Percentiles rank a stretch among this genome's conserved stretches.
phyloP scores from a whole-genome alignment of 768 basidiomycete genomes.

The Glaciozyma antarctica region DNA sequence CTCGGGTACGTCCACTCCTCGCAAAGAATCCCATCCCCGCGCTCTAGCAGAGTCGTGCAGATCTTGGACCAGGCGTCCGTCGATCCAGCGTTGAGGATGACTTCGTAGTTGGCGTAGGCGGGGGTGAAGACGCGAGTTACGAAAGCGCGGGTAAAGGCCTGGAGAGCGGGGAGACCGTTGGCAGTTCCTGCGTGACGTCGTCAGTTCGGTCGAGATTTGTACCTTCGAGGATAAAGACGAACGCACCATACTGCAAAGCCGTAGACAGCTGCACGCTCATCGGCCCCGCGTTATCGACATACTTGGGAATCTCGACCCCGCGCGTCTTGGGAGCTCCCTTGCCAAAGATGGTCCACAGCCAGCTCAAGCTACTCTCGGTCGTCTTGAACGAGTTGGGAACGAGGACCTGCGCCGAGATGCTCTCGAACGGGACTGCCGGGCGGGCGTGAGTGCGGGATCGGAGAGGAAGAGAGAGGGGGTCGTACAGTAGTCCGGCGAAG shows the following conservation, averaged over 20 bases:
- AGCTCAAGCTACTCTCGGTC: conserved; percentile 28
- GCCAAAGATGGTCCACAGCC: conserved; percentile 51
- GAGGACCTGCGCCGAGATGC: conserved; percentile 51
- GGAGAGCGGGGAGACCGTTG: conserved; percentile 52
- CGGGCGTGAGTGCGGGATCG: too few relatives aligned
- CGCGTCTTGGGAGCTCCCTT: conserved; percentile 42
- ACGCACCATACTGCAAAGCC: conserved; percentile 60
- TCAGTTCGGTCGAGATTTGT: background rate
- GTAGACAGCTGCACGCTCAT: conserved; percentile 52
- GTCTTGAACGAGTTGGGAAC: conserved; percentile 47
- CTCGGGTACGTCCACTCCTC: conserved; percentile 71
- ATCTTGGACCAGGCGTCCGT: conserved; percentile 51
- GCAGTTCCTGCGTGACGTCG: conserved; percentile 38
- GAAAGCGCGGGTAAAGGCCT: conserved; percentile 53
- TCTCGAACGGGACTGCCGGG: conserved; percentile 49
- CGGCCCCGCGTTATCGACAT: conserved; percentile 37
- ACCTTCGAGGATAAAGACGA: background rate
- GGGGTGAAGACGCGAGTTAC: conserved; percentile 46
- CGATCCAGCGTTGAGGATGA: conserved; percentile 44
- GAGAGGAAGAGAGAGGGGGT: too few relatives aligned
- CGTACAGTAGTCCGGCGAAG: conserved; percentile 52
- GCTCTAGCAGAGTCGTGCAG: conserved; percentile 55
- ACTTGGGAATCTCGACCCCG: conserved; percentile 54
- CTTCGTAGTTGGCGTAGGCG: conserved; percentile 53
- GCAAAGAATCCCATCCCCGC: conserved; percentile 46